These are phyloP conservation scores for Auricularia sp. DNA, from an alignment of 768 basidiomycete genomes.

Conservation along the genomic window DNA sequence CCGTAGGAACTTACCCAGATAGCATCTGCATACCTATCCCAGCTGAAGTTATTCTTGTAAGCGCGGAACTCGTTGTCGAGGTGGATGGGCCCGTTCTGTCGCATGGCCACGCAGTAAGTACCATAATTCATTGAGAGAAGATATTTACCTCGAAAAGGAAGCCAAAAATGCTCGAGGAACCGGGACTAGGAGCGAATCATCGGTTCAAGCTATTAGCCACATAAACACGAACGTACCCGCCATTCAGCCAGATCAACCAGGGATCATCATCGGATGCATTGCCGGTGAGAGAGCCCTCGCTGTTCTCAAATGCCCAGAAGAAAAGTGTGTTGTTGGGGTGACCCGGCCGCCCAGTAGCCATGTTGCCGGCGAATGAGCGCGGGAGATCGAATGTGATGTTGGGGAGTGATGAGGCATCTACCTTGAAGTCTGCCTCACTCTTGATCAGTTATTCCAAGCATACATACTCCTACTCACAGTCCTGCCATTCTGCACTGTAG, in stretches of 20 bases:
- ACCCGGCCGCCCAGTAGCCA: conserved; percentile 46
- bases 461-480: conserved; percentile 32
- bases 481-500: conserved; percentile 51
- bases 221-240: conserved; percentile 38
- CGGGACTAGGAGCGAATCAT: conserved; percentile 34
- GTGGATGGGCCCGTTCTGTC: conserved; percentile 56
- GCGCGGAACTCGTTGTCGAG: conserved; percentile 42
- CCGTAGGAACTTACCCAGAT: neutral
- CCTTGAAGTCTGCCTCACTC: conserved; percentile 41
- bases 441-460: neutral
- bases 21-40: conserved; percentile 47
- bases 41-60: conserved; percentile 44
- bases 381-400: conserved; percentile 45
- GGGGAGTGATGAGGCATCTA: conserved; percentile 40
- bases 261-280: conserved; percentile 34
- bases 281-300: conserved; percentile 41
- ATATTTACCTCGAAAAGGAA: conserved; percentile 44
- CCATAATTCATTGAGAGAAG: no score
- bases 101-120: no score
- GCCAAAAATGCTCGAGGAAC: conserved; percentile 59
- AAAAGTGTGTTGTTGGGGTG: conserved; percentile 61
- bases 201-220: no score
- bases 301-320: conserved; percentile 54
- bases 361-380: conserved; percentile 55
- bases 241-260: conserved; percentile 69